Conservation (phyloP, 2,329 filamentous ascomycete genomes). For the Knufia fluminis region DNA sequence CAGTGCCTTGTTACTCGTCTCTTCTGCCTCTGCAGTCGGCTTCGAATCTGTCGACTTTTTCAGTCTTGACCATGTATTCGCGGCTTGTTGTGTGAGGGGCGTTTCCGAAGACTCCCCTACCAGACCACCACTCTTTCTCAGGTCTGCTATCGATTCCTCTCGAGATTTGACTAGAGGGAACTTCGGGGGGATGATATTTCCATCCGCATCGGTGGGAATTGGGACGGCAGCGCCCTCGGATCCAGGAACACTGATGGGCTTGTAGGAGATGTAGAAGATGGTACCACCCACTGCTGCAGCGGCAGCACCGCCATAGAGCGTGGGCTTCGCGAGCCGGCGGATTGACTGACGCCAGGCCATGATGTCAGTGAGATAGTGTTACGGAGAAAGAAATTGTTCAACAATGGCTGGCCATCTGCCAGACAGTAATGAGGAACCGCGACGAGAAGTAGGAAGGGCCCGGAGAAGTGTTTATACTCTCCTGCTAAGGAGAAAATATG, state of each 20-base stretch:
- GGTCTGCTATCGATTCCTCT: slow-evolving; percentile 43
- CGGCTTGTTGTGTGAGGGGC: slow-evolving; percentile 15
- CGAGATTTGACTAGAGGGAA: slow-evolving; percentile 44
- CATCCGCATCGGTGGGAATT: slow-evolving; percentile 51
- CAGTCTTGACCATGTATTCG: slow-evolving; percentile 16
- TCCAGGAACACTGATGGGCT: slow-evolving; percentile 56
- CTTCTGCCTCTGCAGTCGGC: background rate
- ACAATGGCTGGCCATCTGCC: background rate
- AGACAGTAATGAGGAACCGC: background rate
- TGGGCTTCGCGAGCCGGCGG: slow-evolving; percentile 45
- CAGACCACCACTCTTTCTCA: slow-evolving; percentile 36
- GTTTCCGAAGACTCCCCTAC: slow-evolving; percentile 15
- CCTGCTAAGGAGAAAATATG: background rate
- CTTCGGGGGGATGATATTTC: slow-evolving; percentile 45
- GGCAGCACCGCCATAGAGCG: slow-evolving; percentile 51
- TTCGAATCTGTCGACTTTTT: slow-evolving; percentile 12
- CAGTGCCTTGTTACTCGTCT: slow-evolving; percentile 15
- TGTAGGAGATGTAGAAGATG: slow-evolving; percentile 51
- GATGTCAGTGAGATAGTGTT: background rate
- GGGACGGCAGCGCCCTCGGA: slow-evolving; percentile 53
- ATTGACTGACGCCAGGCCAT: slow-evolving; percentile 7
- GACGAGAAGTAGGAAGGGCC: background rate
- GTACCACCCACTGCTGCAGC: slow-evolving; percentile 44
- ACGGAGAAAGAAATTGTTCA: background rate
- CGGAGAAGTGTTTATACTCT: background rate